These are phyloP conservation scores for Puccinellia tenuiflora DNA, from an alignment of 176 grass and related monocot genomes.

Conservation along the genomic window DNA sequence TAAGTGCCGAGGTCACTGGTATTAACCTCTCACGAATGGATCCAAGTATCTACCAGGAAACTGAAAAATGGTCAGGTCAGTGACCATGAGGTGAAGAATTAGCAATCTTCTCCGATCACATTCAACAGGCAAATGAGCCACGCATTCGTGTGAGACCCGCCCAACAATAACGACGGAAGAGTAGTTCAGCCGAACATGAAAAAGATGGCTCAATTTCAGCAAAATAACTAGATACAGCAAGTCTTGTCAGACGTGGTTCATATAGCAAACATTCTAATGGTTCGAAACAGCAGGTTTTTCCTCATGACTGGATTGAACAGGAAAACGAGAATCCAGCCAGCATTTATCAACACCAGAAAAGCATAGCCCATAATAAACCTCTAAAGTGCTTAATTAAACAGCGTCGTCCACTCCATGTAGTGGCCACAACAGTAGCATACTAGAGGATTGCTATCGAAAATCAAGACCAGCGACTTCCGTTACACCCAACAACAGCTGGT, in stretches of 20 bases:
- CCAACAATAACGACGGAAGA: neutral
- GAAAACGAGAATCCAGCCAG: constrained; percentile 39
- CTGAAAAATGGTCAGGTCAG: too few relatives aligned
- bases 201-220: neutral
- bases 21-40: neutral
- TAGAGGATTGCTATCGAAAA: constrained; percentile 27
- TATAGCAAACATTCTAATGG: constrained; percentile 28
- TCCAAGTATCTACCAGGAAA: neutral
- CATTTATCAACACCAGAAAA: constrained; percentile 43
- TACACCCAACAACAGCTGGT: constrained; percentile 12
- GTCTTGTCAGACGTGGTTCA: constrained; percentile 27
- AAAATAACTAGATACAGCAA: neutral
- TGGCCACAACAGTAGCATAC: neutral
- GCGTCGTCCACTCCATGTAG: neutral
- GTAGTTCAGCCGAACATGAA: neutral
- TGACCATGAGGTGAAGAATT: neutral
- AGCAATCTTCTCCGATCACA: neutral
- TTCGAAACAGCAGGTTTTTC: constrained; percentile 17
- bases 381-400: constrained; percentile 38
- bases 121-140: neutral
- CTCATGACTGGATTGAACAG: constrained; percentile 4
- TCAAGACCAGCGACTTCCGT: constrained; percentile 4
- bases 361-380: neutral
- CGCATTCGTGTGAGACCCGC: neutral
- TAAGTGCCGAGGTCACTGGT: neutral